These are phyloP conservation scores for Sabuloglossum arenarium DNA, from an alignment of 495 filamentous ascomycete species.

Conservation along the genomic window DNA sequence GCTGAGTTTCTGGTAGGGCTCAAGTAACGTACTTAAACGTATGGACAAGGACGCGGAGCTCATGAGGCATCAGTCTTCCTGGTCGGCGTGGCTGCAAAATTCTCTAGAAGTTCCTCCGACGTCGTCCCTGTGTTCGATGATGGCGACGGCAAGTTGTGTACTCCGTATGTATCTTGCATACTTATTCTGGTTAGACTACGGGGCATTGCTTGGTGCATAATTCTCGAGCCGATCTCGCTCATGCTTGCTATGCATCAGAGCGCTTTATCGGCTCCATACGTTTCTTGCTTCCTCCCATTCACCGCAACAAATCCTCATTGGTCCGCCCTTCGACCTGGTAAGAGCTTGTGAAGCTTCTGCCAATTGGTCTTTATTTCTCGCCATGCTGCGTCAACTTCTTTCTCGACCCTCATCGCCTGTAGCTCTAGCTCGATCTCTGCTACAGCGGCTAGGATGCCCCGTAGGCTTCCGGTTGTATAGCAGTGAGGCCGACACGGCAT, in stretches of 20 bases:
- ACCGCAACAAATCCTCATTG: neutral
- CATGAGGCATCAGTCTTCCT: too few species aligned
- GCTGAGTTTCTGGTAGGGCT: too few species aligned
- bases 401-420: neutral
- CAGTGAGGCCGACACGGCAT: constrained; percentile 13
- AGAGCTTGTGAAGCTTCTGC: neutral
- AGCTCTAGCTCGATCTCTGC: neutral
- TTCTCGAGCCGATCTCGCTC: neutral
- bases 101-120: too few species aligned
- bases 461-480: constrained; percentile 12
- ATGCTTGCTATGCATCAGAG: neutral
- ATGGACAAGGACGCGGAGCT: too few species aligned
- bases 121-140: too few species aligned
- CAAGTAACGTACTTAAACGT: too few species aligned
- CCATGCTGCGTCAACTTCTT: neutral
- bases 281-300: neutral
- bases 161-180: neutral
- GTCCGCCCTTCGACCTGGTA: neutral
- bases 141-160: too few species aligned
- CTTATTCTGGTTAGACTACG: neutral
- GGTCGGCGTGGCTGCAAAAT: too few species aligned
- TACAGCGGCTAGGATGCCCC: neutral
- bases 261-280: neutral
- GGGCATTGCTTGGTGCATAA: neutral
- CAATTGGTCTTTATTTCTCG: neutral